Base-by-base conservation (phyloP, 768 basidiomycete genomes). In the Gloeopeniophorella convolvens region DNA sequence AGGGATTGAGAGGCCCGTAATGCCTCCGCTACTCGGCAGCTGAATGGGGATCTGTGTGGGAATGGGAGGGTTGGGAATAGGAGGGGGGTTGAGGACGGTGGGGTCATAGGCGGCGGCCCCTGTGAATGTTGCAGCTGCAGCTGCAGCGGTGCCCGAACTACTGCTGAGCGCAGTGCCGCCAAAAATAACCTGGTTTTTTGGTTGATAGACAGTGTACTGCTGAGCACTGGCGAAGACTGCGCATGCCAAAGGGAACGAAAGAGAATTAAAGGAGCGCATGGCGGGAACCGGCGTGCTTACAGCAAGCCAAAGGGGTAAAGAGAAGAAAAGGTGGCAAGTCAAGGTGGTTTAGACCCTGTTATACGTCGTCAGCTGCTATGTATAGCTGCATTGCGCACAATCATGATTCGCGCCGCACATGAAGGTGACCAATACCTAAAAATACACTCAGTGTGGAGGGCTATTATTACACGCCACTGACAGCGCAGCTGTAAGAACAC, bases 61-160 rank as follows among this genome's bases (percentile, higher is more conserved):
- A 16, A 74, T 68, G 0, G 70, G 54, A 3, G 76, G 73, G 35
- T 65, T 65, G 3, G 80, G 79, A 1, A 78, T 54, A 1, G 76
- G 60, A n/a, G 82, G 82, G 0, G 82, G 70, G 5, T 48, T 65
- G 3, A 85, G 66, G 2, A 69, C 51, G 0, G 74, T 75, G 28
- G 71, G 65, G 60, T 84, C 75, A 60, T 80, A 80, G 0, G 77
- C 76, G 2, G 78, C 74, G 4, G 67, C 60, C 1, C 69, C 66
- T 0, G 74, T 81, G 53, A 75, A 79, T 8, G 59, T 64, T 4
- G 73, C 68, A 21, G 70, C 63, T 2, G 65, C 48, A 7, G 70
- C 71, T n/a, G 68, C 61, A 1, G 56, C 57, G 1, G 44, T 44
- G 4, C 18, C 33, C 7, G 41, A 42, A 20, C 33, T 45, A 20